Evolutionary conservation across 2,329 filamentous ascomycete species (phyloP), one percentile per base, ranked within the genome.

Genomic region (Colletotrichum euphorbiae): DNA sequence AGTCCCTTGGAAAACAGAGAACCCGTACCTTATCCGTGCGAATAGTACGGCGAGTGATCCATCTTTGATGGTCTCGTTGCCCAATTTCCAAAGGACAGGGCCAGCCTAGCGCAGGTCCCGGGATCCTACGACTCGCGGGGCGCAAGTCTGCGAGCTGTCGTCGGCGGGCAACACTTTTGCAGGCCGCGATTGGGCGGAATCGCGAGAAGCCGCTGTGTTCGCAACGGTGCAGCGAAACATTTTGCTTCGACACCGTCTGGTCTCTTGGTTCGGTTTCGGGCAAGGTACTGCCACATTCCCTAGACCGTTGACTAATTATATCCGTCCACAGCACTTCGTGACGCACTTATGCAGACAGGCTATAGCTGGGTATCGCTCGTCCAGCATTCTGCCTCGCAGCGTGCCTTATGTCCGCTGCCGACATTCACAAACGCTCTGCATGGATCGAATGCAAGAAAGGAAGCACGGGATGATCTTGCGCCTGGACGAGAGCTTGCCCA

Each of bases 31-130:
- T 17, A 24, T 33, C 8, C 1, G 33, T 38, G 12, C 11, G 24
- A 51, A 33, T 33, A 31, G 48, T 17, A 51, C n/a, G 15, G 48
- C 28, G 48, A 51, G 6, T n/a, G 48, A n/a, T n/a, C 21, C 21
- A 15, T 13, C 28, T 11, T 51, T 12, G 48, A 11, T 15, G 11
- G 54, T 21, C 17, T 60, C 19, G 19, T 52, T 21, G n/a, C n/a
- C 21, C 28, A 28, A 4, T 28, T 6, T 28, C 56, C 57, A 65
- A 42, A 19, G 45, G 43, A 56, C 24, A 43, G 62, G 43, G 24
- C n/a, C 45, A 40, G 40, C 38, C 63, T 62, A 67, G 57, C 62
- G 63, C 63, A 67, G 63, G 63, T 67, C 42, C 63, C 57, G 57
- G 21, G 48, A 66, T 55, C 33, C 40, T 50, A 24, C 40, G 36